phyloP scores from a whole-genome alignment of 1,284 basidiomycete species.

The Puccinia hordei region DNA sequence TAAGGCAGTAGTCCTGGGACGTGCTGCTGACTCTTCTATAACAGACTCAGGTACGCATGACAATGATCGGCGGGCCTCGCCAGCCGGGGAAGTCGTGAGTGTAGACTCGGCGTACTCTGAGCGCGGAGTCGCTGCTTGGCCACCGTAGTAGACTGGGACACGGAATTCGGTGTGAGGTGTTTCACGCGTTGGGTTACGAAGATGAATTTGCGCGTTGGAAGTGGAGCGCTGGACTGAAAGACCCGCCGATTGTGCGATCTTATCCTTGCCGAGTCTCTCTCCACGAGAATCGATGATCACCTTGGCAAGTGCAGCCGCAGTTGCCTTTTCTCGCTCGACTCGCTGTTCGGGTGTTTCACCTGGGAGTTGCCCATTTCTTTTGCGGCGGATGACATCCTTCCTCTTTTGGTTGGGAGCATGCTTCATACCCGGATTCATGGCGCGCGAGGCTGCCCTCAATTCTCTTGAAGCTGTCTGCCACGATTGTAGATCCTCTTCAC shows the following conservation, averaged over 20 bases:
- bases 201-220: not conserved
- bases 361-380: conserved; percentile 45
- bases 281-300: conserved; percentile 44
- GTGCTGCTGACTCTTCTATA: not conserved
- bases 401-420: conserved; percentile 47
- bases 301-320: conserved; percentile 38
- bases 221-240: not conserved
- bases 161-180: conserved; percentile 32
- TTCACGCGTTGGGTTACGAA: conserved; percentile 8
- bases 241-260: not conserved
- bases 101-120: conserved; percentile 45
- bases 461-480: conserved; percentile 48
- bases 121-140: not conserved
- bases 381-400: conserved; percentile 31
- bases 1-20: not conserved
- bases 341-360: conserved; percentile 50
- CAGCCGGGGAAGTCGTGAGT: conserved; percentile 38
- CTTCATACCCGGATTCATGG: conserved; percentile 42
- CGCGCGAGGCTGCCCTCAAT: conserved; percentile 36
- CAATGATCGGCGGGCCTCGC: conserved; percentile 16
- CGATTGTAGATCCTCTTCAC: conserved; percentile 38
- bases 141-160: conserved; percentile 4
- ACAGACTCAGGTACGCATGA: conserved; percentile 1
- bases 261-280: conserved; percentile 31
- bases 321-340: conserved; percentile 41